Evolutionary conservation across 352 stramenopile genomes (phyloP).

Genomic region (Pythium aquatile): DNA sequence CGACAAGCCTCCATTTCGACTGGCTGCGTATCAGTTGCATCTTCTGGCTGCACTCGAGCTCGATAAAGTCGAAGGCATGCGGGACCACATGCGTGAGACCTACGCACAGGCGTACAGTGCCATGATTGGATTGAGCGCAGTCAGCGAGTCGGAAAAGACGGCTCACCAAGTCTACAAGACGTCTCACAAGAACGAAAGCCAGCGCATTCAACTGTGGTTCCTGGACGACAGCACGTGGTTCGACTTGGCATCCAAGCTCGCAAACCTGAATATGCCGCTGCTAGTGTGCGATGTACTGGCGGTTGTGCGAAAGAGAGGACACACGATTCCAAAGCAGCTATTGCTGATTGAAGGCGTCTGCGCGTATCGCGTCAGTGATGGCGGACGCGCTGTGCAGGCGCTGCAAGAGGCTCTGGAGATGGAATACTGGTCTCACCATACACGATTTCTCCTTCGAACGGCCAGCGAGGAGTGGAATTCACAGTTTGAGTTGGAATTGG

Average conservation of each 20-base stretch:
- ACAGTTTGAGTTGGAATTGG: conserved; percentile 43
- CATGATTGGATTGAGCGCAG: conserved; percentile 45
- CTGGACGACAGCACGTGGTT: conserved; percentile 56
- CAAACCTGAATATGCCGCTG: conserved; percentile 43
- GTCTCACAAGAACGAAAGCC: conserved; percentile 62
- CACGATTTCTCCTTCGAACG: conserved; percentile 43
- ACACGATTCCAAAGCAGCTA: conserved; percentile 23
- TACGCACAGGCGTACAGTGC: conserved; percentile 59
- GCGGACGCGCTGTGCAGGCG: conserved; percentile 27
- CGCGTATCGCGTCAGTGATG: conserved; percentile 38
- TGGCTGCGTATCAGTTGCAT: conserved; percentile 54
- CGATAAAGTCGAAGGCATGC: conserved; percentile 39
- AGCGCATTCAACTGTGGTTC: conserved; percentile 57
- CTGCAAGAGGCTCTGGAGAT: conserved; percentile 38
- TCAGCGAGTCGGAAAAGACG: conserved; percentile 48
- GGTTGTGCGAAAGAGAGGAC: conserved; percentile 27
- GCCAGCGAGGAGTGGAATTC: conserved; percentile 42
- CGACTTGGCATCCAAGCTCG: conserved; percentile 50
- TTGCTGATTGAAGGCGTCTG: conserved; percentile 45
- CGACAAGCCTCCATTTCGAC: conserved; percentile 49
- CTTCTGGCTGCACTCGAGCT: conserved; percentile 58
- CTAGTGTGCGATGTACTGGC: conserved; percentile 37
- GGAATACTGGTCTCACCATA: conserved; percentile 44
- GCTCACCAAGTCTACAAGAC: conserved; percentile 58
- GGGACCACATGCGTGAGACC: conserved; percentile 41